A percentile compares a stretch with the other conserved stretches of the same genome.
phyloP scores from a whole-genome alignment of 352 stramenopile species.

The Pythium monospermum region DNA sequence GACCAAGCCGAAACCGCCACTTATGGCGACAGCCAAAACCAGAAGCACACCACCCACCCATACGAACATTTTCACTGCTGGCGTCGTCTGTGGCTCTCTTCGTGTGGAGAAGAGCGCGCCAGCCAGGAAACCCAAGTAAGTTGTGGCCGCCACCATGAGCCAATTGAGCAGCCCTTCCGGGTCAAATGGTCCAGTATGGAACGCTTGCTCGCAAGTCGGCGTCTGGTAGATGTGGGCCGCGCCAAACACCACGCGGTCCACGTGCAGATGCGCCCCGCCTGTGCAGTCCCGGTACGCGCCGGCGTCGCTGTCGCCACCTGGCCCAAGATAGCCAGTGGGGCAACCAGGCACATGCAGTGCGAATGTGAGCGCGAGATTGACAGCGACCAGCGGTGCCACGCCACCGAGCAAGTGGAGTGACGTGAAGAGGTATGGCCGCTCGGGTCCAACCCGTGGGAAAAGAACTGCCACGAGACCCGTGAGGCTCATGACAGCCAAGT shows the following conservation, averaged over 20 bases:
- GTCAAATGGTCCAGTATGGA: slow-evolving; percentile 60
- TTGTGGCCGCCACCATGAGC: slow-evolving; percentile 53
- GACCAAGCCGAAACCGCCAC: slow-evolving; percentile 12
- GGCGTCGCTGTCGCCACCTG: slow-evolving; percentile 45
- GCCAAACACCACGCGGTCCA: slow-evolving; percentile 63
- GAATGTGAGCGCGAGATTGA: slow-evolving; percentile 57
- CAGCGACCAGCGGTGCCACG: slow-evolving; percentile 28
- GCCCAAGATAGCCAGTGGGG: slow-evolving; percentile 67
- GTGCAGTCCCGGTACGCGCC: slow-evolving; percentile 57
- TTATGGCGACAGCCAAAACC: neutral
- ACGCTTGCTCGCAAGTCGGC: slow-evolving; percentile 52
- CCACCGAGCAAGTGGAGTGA: slow-evolving; percentile 13
- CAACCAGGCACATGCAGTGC: slow-evolving; percentile 54
- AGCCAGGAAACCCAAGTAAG: slow-evolving; percentile 60
- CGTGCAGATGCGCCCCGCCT: slow-evolving; percentile 66
- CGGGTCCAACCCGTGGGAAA: neutral
- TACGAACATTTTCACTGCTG: neutral
- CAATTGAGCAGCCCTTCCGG: slow-evolving; percentile 78
- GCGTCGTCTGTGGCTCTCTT: neutral
- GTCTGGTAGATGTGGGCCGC: slow-evolving; percentile 53
- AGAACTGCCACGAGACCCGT: slow-evolving; percentile 4
- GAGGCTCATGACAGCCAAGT: slow-evolving; percentile 15
- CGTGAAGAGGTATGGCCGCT: too few species aligned
- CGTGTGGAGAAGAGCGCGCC: slow-evolving; percentile 26
- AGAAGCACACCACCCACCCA: neutral